A percentile compares a stretch with the other conserved stretches of the same genome.
Conservation (phyloP, 2,329 filamentous ascomycete species). For the Hypoxylon sp. region DNA sequence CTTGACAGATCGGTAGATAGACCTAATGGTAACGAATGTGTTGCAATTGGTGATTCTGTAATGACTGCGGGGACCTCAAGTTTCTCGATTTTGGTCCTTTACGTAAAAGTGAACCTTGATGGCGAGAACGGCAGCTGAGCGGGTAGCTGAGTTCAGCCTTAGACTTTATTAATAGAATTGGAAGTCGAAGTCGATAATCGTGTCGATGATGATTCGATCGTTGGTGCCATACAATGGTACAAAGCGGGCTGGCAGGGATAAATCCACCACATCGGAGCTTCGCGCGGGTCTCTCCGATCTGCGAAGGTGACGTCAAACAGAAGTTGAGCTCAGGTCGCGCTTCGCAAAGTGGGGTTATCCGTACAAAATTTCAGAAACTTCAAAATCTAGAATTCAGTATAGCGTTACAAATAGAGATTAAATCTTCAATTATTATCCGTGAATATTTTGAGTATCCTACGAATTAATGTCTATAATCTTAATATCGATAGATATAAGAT, state of each 20-base stretch:
- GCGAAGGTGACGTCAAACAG: constrained; percentile 41
- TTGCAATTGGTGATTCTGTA: neutral
- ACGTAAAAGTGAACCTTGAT: constrained; percentile 39
- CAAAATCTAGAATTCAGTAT: neutral
- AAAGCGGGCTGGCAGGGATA: constrained; percentile 2
- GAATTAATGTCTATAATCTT: neutral
- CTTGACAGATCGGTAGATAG: neutral
- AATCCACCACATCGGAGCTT: constrained; percentile 30
- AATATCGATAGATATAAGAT: neutral
- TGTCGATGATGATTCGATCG: constrained; percentile 35
- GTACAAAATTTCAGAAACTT: neutral
- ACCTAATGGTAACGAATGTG: neutral
- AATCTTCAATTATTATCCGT: neutral
- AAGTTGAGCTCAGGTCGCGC: constrained; percentile 8
- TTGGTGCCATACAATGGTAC: constrained; percentile 16
- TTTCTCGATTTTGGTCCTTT: neutral
- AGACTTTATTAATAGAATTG: constrained; percentile 29
- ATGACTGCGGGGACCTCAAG: neutral
- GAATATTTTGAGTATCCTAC: neutral
- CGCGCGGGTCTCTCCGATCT: constrained; percentile 12
- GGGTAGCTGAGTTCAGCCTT: constrained; percentile 22
- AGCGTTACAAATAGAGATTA: neutral
- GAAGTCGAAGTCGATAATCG: constrained; percentile 18
- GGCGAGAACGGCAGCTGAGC: constrained; percentile 19
- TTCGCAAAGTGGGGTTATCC: constrained; percentile 40